phyloP scores from a whole-genome alignment of 495 filamentous ascomycete species.

The Tuber calosporum region DNA sequence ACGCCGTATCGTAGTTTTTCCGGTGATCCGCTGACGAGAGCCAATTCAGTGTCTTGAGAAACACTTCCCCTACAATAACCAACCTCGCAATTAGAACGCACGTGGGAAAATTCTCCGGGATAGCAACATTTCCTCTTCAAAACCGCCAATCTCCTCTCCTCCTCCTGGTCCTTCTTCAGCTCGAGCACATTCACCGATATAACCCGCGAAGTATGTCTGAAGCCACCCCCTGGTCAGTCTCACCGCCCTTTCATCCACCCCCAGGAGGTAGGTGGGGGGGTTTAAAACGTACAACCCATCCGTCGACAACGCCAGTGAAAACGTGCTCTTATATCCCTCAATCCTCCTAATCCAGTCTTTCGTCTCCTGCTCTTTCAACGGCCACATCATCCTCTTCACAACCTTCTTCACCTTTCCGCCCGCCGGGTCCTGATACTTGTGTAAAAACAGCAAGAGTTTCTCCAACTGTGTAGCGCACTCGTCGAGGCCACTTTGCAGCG shows the following conservation, averaged over 20 bases:
- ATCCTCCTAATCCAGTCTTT: slow-evolving; percentile 28
- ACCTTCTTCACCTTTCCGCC: slow-evolving; percentile 15
- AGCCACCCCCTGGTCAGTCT: slow-evolving; percentile 6
- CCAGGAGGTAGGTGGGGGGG: background rate
- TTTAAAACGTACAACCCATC: slow-evolving; percentile 22
- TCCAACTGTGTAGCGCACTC: slow-evolving; percentile 4
- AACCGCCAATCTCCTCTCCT: slow-evolving; percentile 8
- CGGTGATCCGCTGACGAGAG: slow-evolving; percentile 13
- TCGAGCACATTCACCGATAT: slow-evolving; percentile 21
- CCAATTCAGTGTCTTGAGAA: slow-evolving; percentile 14
- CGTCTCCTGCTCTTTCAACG: slow-evolving; percentile 36
- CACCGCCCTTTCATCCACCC: slow-evolving; percentile 10
- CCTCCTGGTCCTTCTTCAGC: slow-evolving; percentile 9
- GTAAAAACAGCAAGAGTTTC: background rate
- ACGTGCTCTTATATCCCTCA: slow-evolving; percentile 13
- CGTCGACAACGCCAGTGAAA: slow-evolving; percentile 19
- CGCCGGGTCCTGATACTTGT: slow-evolving; percentile 1
- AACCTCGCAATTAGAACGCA: background rate
- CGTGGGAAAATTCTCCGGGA: background rate
- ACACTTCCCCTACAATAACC: background rate
- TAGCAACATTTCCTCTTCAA: slow-evolving; percentile 17
- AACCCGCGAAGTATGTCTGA: slow-evolving; percentile 14
- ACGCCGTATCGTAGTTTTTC: slow-evolving; percentile 17
- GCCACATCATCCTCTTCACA: slow-evolving; percentile 30
- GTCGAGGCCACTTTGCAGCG: background rate